These are phyloP conservation scores for Penicillium sp. DNA, from an alignment of 2,329 filamentous ascomycete genomes.

Conservation along the genomic window DNA sequence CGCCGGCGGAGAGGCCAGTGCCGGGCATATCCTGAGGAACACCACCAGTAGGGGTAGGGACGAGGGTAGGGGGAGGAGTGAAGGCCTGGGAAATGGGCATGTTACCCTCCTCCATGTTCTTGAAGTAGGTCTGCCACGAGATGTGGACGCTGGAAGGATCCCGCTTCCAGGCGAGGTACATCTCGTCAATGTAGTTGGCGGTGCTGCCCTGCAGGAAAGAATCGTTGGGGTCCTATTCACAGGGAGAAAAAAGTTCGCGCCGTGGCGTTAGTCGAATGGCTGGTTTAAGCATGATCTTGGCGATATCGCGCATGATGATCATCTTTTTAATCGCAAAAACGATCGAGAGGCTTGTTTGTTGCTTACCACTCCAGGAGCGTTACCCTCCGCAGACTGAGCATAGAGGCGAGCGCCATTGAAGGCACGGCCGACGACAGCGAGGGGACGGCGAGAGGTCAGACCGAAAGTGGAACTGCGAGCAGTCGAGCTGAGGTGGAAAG, in stretches of 20 bases:
- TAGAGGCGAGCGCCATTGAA: constrained; percentile 54
- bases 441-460: constrained; percentile 44
- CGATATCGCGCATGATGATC: constrained; percentile 9
- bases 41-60: constrained; percentile 77
- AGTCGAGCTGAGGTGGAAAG: constrained; percentile 37
- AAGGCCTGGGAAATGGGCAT: constrained; percentile 98
- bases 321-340: constrained; percentile 6
- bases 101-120: constrained; percentile 96
- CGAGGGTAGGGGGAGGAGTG: constrained; percentile 88
- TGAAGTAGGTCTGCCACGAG: constrained; percentile 99
- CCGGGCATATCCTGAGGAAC: constrained; percentile 73
- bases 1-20: constrained; percentile 67
- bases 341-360: constrained; percentile 19
- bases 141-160: constrained; percentile 93
- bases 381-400: constrained; percentile 61
- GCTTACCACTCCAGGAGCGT: constrained; percentile 63
- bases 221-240: constrained; percentile 75
- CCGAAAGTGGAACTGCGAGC: constrained; percentile 38
- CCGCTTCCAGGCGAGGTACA: constrained; percentile 97
- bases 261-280: constrained; percentile 29
- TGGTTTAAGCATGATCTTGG: background rate
- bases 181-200: constrained; percentile 99
- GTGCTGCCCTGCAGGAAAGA: constrained; percentile 96
- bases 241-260: constrained; percentile 21
- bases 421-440: constrained; percentile 44